Percentiles rank a stretch among this genome's conserved stretches.
Conservation (phyloP, 768 basidiomycete genomes). For the Boletus fagicola region DNA sequence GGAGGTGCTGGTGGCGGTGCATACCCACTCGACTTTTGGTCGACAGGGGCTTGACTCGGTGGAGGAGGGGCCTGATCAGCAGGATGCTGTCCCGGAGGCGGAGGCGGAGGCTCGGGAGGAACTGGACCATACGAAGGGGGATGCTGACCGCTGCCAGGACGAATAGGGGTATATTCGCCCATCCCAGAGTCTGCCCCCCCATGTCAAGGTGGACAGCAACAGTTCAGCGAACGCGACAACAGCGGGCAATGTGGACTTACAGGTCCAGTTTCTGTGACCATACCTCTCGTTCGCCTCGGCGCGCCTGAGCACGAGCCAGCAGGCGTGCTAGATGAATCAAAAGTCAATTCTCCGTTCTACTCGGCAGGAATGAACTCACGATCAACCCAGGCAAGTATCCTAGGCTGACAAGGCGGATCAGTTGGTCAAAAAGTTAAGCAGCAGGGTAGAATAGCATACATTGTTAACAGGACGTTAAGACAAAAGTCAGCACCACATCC, state of each 20-base stretch:
- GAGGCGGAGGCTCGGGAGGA: background rate
- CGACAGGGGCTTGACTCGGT: slow-evolving; percentile 1
- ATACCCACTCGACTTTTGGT: slow-evolving; percentile 6
- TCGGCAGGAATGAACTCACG: slow-evolving; percentile 27
- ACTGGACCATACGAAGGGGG: background rate
- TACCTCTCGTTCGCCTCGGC: slow-evolving; percentile 68
- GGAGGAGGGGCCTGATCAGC: background rate
- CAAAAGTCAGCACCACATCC: slow-evolving; percentile 83
- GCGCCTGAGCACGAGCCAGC: slow-evolving; percentile 84
- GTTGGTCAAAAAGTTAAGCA: background rate
- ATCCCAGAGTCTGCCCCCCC: slow-evolving; percentile 17
- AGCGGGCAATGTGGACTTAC: slow-evolving; percentile 8
- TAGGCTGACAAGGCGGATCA: slow-evolving; percentile 41
- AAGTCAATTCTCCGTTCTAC: background rate
- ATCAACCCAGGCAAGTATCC: slow-evolving; percentile 69
- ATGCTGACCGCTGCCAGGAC: background rate
- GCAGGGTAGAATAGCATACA: slow-evolving; percentile 45
- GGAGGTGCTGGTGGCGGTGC: background rate
- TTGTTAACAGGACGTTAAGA: slow-evolving; percentile 74
- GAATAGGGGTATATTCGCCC: slow-evolving; percentile 14
- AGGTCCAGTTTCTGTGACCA: slow-evolving; percentile 24
- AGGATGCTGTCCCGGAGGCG: background rate
- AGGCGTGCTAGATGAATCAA: slow-evolving; percentile 54
- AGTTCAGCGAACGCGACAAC: background rate
- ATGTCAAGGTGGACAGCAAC: background rate